Conservation (phyloP, 208 protist species). For the Crithidia fasciculata region DNA sequence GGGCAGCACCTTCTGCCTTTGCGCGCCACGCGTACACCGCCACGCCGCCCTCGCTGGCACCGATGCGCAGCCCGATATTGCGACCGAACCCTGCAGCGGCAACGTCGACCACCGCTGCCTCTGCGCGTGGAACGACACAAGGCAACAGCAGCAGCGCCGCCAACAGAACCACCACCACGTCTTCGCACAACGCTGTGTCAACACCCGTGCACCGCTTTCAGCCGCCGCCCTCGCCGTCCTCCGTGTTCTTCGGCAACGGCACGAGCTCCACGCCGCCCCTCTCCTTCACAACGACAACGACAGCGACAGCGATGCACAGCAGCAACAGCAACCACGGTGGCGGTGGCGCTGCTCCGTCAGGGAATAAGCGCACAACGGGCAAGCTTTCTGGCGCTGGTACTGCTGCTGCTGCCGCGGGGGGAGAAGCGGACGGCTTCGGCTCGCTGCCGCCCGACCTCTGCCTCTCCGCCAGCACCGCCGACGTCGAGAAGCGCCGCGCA, state of each 20-base stretch:
- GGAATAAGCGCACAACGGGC: background rate
- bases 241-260: conserved; percentile 1
- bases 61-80: conserved; percentile 21
- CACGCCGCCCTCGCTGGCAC: conserved; percentile 27
- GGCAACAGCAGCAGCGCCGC: too few species aligned
- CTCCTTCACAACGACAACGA: too few species aligned
- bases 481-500: conserved; percentile 12
- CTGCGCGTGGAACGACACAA: too few species aligned
- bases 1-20: background rate
- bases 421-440: background rate
- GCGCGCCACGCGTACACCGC: conserved; percentile 26
- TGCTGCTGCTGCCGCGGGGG: background rate
- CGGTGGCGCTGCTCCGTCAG: too few species aligned
- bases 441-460: conserved; percentile 23
- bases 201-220: conserved; percentile 21
- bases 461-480: conserved; percentile 31
- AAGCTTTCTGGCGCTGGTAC: background rate
- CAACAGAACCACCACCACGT: background rate
- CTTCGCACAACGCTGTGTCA: conserved; percentile 21
- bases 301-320: background rate
- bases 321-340: background rate
- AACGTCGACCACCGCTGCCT: too few species aligned
- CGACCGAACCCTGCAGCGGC: background rate
- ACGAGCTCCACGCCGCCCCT: conserved; percentile 5
- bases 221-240: background rate